phyloP scores from a whole-genome alignment of 306 rosid genomes.

The Elaeagnus macrophylla region DNA sequence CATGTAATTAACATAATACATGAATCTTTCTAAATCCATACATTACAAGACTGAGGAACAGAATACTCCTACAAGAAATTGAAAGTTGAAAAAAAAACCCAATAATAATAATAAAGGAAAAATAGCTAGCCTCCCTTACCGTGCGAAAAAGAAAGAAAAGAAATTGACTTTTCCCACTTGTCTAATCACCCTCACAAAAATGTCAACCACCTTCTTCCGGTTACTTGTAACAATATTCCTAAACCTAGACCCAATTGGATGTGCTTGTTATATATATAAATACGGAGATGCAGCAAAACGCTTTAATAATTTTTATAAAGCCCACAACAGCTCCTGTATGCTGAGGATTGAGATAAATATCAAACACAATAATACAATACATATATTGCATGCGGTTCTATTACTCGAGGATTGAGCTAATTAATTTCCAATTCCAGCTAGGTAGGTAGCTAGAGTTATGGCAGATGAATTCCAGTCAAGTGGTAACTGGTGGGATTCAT shows the following conservation, averaged over 20 bases:
- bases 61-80: not conserved
- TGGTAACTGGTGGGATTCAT: constrained; percentile 86
- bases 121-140: not conserved
- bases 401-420: too few relatives aligned
- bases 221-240: constrained; percentile 26
- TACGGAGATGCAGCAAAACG: constrained; percentile 60
- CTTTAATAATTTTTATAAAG: constrained; percentile 50
- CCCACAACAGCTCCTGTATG: constrained; percentile 20
- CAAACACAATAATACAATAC: not conserved
- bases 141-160: constrained; percentile 11
- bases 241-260: constrained; percentile 5
- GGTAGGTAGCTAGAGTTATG: constrained; percentile 29
- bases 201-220: constrained; percentile 49
- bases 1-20: too few relatives aligned
- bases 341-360: not conserved
- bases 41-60: too few relatives aligned
- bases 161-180: constrained; percentile 39
- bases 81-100: not conserved
- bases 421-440: not conserved
- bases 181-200: constrained; percentile 59
- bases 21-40: too few relatives aligned
- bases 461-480: constrained; percentile 76
- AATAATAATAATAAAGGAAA: not conserved
- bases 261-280: constrained; percentile 35
- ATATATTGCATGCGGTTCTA: too few relatives aligned